These are phyloP conservation scores for Nemania abortiva DNA, from an alignment of 2,329 filamentous ascomycete species.

Conservation along the genomic window DNA sequence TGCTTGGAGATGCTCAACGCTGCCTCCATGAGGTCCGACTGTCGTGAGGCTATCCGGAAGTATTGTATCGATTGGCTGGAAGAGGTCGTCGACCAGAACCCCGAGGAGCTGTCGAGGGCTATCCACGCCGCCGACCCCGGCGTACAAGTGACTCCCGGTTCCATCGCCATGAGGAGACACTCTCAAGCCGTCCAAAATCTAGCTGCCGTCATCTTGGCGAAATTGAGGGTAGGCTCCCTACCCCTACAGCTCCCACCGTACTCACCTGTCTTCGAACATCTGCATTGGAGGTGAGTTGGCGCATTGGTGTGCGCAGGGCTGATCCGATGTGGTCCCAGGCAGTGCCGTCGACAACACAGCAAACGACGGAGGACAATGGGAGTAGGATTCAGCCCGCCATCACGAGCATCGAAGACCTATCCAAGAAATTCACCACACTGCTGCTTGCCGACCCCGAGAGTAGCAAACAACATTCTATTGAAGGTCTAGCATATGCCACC, in stretches of 20 bases:
- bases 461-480: slow-evolving; percentile 78
- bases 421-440: slow-evolving; percentile 74
- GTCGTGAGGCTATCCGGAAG: slow-evolving; percentile 85
- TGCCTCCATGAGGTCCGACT: slow-evolving; percentile 86
- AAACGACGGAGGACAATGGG: slow-evolving; percentile 55
- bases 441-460: slow-evolving; percentile 69
- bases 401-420: slow-evolving; percentile 74
- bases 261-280: slow-evolving; percentile 42
- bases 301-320: slow-evolving; percentile 43
- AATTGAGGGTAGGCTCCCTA: slow-evolving; percentile 68
- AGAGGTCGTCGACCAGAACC: slow-evolving; percentile 81
- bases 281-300: slow-evolving; percentile 46
- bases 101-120: slow-evolving; percentile 64
- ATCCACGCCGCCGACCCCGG: slow-evolving; percentile 65
- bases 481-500: slow-evolving; percentile 92
- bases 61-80: slow-evolving; percentile 90
- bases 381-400: slow-evolving; percentile 64
- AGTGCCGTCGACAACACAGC: slow-evolving; percentile 59
- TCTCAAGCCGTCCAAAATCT: slow-evolving; percentile 72
- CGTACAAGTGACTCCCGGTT: slow-evolving; percentile 69
- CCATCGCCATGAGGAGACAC: slow-evolving; percentile 71
- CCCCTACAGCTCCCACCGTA: slow-evolving; percentile 49
- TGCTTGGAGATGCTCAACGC: slow-evolving; percentile 91
- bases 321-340: slow-evolving; percentile 61
- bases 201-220: slow-evolving; percentile 81